A percentile compares a stretch with the other conserved stretches of the same genome.
These are phyloP conservation scores for Syzygium grande DNA, from an alignment of 345 rosid species.

Conservation along the genomic window DNA sequence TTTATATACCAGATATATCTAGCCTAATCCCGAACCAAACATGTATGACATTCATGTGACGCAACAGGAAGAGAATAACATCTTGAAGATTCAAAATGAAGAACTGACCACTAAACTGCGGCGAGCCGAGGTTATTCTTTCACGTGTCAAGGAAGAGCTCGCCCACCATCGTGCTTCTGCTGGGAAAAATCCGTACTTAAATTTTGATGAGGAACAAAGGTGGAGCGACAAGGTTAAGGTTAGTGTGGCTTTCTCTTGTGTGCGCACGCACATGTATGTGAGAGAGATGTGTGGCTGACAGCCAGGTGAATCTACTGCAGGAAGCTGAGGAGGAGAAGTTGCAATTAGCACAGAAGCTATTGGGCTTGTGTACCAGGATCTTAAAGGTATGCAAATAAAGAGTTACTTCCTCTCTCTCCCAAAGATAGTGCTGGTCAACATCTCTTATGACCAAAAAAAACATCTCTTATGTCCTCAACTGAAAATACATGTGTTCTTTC, in stretches of 20 bases:
- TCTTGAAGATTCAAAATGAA: constrained; percentile 63
- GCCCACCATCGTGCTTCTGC: constrained; percentile 55
- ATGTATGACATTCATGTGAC: background rate
- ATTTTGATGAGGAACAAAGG: constrained; percentile 49
- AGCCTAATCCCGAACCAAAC: background rate
- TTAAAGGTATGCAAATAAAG: constrained; percentile 38
- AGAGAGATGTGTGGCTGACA: background rate
- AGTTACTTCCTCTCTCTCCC: background rate
- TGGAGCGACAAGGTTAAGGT: constrained; percentile 54
- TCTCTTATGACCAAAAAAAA: background rate
- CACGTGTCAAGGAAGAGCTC: constrained; percentile 78
- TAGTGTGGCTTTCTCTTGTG: background rate
- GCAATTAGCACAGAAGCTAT: constrained; percentile 57
- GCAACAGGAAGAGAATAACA: constrained; percentile 85
- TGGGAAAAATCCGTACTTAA: constrained; percentile 37
- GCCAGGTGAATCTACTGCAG: constrained; percentile 17
- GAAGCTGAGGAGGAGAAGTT: constrained; percentile 64
- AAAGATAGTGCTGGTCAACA: background rate
- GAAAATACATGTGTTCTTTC: constrained; percentile 1
- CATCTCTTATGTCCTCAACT: background rate
- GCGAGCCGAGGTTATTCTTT: constrained; percentile 41
- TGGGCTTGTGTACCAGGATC: constrained; percentile 60
- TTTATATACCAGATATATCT: background rate
- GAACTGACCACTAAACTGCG: constrained; percentile 60
- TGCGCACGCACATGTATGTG: background rate